A percentile compares a stretch with the other conserved stretches of the same genome.
Conservation (phyloP, 139 green algal species). For the Chlorella sp. region DNA sequence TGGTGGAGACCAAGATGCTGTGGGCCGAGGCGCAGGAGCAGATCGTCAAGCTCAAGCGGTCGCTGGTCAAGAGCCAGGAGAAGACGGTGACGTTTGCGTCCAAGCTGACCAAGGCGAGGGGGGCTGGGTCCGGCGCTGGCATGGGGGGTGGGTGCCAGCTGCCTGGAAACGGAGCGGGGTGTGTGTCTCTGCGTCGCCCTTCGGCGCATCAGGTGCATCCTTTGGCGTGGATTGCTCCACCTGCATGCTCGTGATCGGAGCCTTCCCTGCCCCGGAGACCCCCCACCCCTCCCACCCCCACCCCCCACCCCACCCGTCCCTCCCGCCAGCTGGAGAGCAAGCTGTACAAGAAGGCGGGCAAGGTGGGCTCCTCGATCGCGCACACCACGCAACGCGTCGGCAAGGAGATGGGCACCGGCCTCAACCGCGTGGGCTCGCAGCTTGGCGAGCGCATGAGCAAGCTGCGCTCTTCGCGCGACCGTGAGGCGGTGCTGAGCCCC, state of each 20-base stretch:
- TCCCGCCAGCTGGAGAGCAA: slow-evolving; percentile 16
- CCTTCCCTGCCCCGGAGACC: background rate
- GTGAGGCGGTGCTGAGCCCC: too few relatives aligned
- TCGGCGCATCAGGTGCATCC: background rate
- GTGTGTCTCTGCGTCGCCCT: background rate
- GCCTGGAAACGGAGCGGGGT: background rate
- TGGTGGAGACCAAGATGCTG: slow-evolving; percentile 42
- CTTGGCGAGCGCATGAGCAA: too few relatives aligned
- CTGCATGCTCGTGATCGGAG: background rate
- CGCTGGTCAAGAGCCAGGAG: slow-evolving; percentile 39
- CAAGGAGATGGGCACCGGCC: background rate
- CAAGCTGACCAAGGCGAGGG: slow-evolving; percentile 21
- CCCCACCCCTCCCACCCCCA: background rate
- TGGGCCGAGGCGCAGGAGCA: slow-evolving; percentile 43
- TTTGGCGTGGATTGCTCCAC: background rate
- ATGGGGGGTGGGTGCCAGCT: background rate
- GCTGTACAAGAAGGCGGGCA: slow-evolving; percentile 6
- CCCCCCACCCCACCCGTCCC: too few relatives aligned
- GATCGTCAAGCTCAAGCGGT: slow-evolving; percentile 38
- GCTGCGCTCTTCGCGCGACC: too few relatives aligned
- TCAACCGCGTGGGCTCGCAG: background rate
- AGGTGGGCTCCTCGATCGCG: background rate
- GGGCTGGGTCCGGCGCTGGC: too few relatives aligned
- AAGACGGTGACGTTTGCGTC: slow-evolving; percentile 30
- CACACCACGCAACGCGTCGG: background rate